Conservation (phyloP, 2,329 filamentous ascomycete genomes). For the Colletotrichum aenigma region DNA sequence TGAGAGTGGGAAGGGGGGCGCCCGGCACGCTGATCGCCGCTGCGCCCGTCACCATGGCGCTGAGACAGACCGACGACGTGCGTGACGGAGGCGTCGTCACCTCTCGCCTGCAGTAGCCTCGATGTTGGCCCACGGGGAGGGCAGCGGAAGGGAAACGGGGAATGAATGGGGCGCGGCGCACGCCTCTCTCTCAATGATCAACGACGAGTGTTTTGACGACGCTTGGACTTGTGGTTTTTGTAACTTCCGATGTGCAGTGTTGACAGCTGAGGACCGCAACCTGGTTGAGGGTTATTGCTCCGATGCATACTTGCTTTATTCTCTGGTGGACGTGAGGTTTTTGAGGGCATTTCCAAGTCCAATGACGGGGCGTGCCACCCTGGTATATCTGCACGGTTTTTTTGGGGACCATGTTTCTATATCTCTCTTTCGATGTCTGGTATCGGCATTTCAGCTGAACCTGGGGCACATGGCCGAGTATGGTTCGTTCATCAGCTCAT, state of each 20-base stretch:
- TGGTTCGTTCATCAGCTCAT: slow-evolving; percentile 13
- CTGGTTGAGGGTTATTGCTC: background rate
- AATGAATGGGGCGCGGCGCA: background rate
- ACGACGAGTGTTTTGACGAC: background rate
- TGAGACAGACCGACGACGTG: background rate
- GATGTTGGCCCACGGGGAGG: background rate
- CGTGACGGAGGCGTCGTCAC: background rate
- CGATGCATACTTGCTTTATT: background rate
- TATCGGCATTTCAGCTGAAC: background rate
- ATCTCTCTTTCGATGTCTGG: background rate
- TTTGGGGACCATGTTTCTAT: background rate
- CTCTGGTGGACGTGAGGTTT: background rate
- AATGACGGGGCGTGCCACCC: background rate
- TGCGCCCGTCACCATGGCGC: slow-evolving; percentile 1
- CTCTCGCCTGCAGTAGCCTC: background rate
- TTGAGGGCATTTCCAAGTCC: background rate
- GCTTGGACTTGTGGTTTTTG: background rate
- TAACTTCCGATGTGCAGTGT: background rate
- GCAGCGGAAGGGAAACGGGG: background rate
- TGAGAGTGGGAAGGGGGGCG: background rate
- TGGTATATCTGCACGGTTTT: background rate
- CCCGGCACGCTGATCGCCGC: background rate
- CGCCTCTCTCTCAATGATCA: background rate
- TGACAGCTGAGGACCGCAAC: background rate
- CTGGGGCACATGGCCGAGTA: background rate